Evolutionary conservation across 1,139 yeast species (phyloP).

Genomic region (Pichia sp.): DNA sequence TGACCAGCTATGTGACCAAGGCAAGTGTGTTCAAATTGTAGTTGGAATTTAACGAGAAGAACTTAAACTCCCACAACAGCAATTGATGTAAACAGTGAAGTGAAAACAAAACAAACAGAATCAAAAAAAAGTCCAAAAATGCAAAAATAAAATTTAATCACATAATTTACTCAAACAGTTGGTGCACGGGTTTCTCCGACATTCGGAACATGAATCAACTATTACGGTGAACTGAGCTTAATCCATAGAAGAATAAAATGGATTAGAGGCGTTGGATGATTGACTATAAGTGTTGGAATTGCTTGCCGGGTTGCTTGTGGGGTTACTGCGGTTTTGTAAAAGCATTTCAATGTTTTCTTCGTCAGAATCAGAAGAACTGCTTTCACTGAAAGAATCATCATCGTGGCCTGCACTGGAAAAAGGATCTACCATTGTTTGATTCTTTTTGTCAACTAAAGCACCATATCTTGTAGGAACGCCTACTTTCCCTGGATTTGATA

Average conservation of each 20-base stretch:
- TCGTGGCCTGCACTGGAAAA: background rate
- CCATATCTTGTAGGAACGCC: conserved; percentile 13
- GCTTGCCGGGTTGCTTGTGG: conserved; percentile 1
- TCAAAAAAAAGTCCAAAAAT: too few relatives aligned
- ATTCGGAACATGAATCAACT: background rate
- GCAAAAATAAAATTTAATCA: background rate
- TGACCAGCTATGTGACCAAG: background rate
- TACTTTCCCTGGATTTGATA: background rate
- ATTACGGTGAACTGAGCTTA: background rate
- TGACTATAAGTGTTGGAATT: background rate
- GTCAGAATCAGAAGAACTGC: conserved; percentile 26
- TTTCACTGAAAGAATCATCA: conserved; percentile 3
- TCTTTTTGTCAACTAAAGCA: conserved; percentile 11
- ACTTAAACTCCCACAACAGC: background rate
- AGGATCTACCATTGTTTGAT: conserved; percentile 3
- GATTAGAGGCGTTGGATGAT: background rate
- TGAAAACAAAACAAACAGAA: background rate
- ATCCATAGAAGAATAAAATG: background rate
- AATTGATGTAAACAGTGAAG: background rate
- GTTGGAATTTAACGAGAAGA: background rate
- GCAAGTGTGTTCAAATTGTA: background rate
- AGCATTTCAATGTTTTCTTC: conserved; percentile 29
- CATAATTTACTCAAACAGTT: background rate
- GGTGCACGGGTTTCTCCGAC: background rate
- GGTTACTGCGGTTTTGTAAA: conserved; percentile 19